phyloP scores from a whole-genome alignment of 805 yeast genomes.

The Metschnikowia orientalis region DNA sequence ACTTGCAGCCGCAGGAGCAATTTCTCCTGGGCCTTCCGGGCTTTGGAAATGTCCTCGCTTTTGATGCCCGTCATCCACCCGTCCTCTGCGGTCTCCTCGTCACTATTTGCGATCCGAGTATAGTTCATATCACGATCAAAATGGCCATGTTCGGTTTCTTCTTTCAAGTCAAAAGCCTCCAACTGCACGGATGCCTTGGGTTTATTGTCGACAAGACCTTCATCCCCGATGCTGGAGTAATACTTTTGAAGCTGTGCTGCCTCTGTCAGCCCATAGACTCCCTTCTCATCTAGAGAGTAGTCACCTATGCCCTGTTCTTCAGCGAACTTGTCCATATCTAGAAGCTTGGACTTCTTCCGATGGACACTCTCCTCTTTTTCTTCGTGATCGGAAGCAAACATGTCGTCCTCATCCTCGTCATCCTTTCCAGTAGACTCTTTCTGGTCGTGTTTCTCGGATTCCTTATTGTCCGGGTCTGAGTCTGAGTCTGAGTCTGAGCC shows the following conservation, averaged over 20 bases:
- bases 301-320: slow-evolving; percentile 23
- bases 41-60: slow-evolving; percentile 26
- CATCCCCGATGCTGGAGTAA: slow-evolving; percentile 27
- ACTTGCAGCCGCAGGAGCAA: not conserved
- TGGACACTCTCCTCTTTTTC: slow-evolving; percentile 7
- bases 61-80: slow-evolving; percentile 16
- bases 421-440: slow-evolving; percentile 4
- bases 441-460: slow-evolving; percentile 6
- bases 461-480: slow-evolving; percentile 8
- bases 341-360: slow-evolving; percentile 8
- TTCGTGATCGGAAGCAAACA: slow-evolving; percentile 33
- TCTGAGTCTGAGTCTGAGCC: slow-evolving; percentile 9
- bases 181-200: slow-evolving; percentile 19
- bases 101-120: slow-evolving; percentile 35
- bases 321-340: slow-evolving; percentile 21
- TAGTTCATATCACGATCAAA: slow-evolving; percentile 62
- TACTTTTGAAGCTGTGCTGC: slow-evolving; percentile 14
- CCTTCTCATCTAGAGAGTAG: slow-evolving; percentile 15
- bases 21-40: slow-evolving; percentile 27
- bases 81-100: slow-evolving; percentile 26
- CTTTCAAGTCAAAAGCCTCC: slow-evolving; percentile 58
- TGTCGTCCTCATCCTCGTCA: slow-evolving; percentile 35
- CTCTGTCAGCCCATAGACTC: slow-evolving; percentile 7
- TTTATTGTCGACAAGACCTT: slow-evolving; percentile 5
- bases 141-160: slow-evolving; percentile 55